phyloP scores from a whole-genome alignment of 768 basidiomycete genomes.

The Rhodotorula babjevae region DNA sequence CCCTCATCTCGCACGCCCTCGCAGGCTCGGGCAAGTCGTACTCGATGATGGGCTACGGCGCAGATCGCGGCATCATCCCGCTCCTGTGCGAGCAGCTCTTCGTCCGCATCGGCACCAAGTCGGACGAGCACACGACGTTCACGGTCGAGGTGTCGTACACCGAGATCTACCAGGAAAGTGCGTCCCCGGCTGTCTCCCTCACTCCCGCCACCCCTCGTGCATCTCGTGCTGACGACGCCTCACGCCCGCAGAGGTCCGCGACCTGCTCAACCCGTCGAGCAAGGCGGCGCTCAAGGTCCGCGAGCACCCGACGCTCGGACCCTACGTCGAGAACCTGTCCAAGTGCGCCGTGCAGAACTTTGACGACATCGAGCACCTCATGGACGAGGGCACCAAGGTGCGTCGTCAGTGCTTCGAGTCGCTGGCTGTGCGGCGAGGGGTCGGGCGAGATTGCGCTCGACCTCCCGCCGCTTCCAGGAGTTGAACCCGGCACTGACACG shows the following conservation, averaged over 20 bases:
- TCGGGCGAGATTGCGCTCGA: no score
- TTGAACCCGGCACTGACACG: no score
- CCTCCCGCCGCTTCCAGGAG: no score
- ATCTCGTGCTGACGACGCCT: neutral
- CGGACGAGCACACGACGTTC: constrained; percentile 62
- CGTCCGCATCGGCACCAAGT: constrained; percentile 66
- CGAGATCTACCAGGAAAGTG: constrained; percentile 79
- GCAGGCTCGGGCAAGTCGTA: constrained; percentile 42
- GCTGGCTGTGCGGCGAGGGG: no score
- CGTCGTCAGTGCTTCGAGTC: neutral
- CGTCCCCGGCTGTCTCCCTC: neutral
- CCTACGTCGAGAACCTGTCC: constrained; percentile 97
- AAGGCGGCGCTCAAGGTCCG: constrained; percentile 91
- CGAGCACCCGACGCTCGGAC: constrained; percentile 79
- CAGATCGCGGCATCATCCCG: constrained; percentile 96
- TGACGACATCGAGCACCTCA: constrained; percentile 96
- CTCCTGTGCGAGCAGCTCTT: constrained; percentile 92
- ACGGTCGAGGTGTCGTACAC: constrained; percentile 55
- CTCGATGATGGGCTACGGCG: constrained; percentile 51
- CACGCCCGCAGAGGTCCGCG: constrained; percentile 63
- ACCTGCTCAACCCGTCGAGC: constrained; percentile 95
- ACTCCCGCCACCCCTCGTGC: neutral
- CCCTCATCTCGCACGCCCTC: neutral
- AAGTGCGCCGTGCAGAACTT: constrained; percentile 86
- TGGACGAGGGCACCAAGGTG: constrained; percentile 97